Evolutionary conservation across 75 land plant species (phyloP).

Genomic region (Azolla pinnata): DNA sequence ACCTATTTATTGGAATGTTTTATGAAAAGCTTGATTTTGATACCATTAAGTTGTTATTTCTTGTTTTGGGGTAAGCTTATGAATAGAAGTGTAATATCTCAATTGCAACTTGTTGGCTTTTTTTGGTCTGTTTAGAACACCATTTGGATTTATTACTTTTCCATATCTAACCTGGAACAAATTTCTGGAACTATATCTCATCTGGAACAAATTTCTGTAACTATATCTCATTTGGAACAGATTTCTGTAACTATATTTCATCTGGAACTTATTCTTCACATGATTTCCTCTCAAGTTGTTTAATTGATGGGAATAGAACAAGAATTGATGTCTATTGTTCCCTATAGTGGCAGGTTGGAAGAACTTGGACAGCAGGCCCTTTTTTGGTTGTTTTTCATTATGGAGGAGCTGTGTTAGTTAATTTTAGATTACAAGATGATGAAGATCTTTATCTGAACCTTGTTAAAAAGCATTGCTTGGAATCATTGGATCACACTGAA

Average conservation of each 20-base stretch:
- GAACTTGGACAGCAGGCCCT: conserved; percentile 20
- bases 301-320: neutral
- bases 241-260: conserved; percentile 4
- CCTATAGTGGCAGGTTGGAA: conserved; percentile 13
- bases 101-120: too few relatives aligned
- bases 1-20: too few relatives aligned
- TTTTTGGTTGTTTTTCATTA: conserved; percentile 83
- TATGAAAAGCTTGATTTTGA: too few relatives aligned
- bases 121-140: too few relatives aligned
- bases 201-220: conserved; percentile 13
- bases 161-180: too few relatives aligned
- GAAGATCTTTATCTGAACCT: conserved; percentile 36
- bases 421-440: conserved; percentile 57
- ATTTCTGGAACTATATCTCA: conserved; percentile 13
- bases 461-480: conserved; percentile 55
- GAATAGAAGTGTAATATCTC: too few relatives aligned
- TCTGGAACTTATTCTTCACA: neutral
- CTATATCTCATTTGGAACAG: neutral
- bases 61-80: too few relatives aligned
- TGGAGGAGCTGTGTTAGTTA: conserved; percentile 77
- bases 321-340: neutral
- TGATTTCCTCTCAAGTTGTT: neutral
- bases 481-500: conserved; percentile 33
- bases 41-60: too few relatives aligned
- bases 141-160: too few relatives aligned